Evolutionary conservation across 2,329 filamentous ascomycete species (phyloP).

Genomic region (Seiridium cupressi): DNA sequence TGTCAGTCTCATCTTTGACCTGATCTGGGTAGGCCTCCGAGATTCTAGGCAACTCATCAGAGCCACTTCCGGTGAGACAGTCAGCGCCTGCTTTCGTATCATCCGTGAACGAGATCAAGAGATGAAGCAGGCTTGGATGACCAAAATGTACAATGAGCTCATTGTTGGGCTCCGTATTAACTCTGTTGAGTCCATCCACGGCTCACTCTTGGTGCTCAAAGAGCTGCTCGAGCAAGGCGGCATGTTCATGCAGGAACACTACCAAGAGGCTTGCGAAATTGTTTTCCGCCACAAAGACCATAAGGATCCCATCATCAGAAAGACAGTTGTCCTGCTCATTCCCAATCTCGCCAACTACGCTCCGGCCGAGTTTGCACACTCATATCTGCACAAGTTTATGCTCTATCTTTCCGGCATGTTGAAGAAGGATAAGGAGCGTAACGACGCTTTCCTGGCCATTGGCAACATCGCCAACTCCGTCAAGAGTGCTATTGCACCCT

Average conservation of each 20-base stretch:
- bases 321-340: conserved; percentile 87
- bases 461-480: conserved; percentile 96
- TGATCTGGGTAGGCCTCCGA: conserved; percentile 91
- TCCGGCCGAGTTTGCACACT: conserved; percentile 82
- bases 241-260: conserved; percentile 99
- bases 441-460: conserved; percentile 92
- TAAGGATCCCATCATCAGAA: conserved; percentile 80
- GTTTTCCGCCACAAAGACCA: conserved; percentile 92
- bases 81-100: conserved; percentile 94
- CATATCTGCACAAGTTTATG: conserved; percentile 95
- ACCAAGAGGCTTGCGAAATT: conserved; percentile 88
- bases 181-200: conserved; percentile 86
- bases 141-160: conserved; percentile 85
- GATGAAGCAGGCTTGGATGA: conserved; percentile 85
- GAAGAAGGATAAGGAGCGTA: conserved; percentile 91
- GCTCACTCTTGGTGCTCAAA: conserved; percentile 88
- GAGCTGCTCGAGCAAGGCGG: conserved; percentile 91
- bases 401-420: conserved; percentile 90
- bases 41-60: conserved; percentile 90
- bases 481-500: conserved; percentile 90
- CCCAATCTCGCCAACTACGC: conserved; percentile 91
- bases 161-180: conserved; percentile 75
- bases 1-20: conserved; percentile 90
- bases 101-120: conserved; percentile 89
- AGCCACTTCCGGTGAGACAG: conserved; percentile 86